Percentiles rank a stretch among this genome's conserved stretches.
These are phyloP conservation scores for Beauveria pseudobassiana DNA, from an alignment of 2,329 filamentous ascomycete genomes.

Conservation along the genomic window DNA sequence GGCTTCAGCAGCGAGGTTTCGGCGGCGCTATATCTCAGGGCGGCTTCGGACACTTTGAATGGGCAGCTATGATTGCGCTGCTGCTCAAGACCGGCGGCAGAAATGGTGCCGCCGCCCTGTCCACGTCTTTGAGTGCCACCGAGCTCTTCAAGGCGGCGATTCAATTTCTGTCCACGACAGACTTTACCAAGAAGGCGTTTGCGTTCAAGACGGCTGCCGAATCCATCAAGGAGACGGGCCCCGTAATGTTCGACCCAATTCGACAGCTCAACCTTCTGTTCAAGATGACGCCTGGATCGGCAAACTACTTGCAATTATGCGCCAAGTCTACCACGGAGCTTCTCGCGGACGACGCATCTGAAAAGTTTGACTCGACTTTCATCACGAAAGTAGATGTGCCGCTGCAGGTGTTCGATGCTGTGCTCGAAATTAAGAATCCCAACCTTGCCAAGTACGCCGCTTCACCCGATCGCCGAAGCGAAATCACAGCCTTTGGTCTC, in stretches of 20 bases:
- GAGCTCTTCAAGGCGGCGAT: slow-evolving; percentile 91
- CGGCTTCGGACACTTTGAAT: slow-evolving; percentile 92
- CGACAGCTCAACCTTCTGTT: slow-evolving; percentile 75
- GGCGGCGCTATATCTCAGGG: slow-evolving; percentile 60
- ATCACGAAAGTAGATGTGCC: slow-evolving; percentile 54
- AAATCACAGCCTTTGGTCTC: slow-evolving; percentile 38
- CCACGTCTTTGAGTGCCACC: slow-evolving; percentile 76
- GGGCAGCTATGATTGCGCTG: slow-evolving; percentile 71
- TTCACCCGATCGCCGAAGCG: slow-evolving; percentile 34
- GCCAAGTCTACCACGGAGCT: slow-evolving; percentile 67
- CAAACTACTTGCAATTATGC: slow-evolving; percentile 62
- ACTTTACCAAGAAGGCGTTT: slow-evolving; percentile 62
- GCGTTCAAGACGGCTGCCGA: slow-evolving; percentile 33
- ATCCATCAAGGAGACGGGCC: slow-evolving; percentile 38
- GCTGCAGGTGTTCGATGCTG: slow-evolving; percentile 47
- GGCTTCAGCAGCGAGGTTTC: slow-evolving; percentile 85
- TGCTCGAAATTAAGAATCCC: slow-evolving; percentile 29
- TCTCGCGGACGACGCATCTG: slow-evolving; percentile 63
- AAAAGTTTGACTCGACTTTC: slow-evolving; percentile 82
- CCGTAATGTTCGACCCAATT: slow-evolving; percentile 70
- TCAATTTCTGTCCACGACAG: slow-evolving; percentile 73
- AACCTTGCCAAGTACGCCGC: slow-evolving; percentile 22
- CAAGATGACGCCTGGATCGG: slow-evolving; percentile 87
- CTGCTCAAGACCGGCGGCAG: slow-evolving; percentile 71
- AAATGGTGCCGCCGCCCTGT: slow-evolving; percentile 64